Base-by-base conservation (phyloP, 2,329 filamentous ascomycete species). In the Harringtonia lauricola region DNA sequence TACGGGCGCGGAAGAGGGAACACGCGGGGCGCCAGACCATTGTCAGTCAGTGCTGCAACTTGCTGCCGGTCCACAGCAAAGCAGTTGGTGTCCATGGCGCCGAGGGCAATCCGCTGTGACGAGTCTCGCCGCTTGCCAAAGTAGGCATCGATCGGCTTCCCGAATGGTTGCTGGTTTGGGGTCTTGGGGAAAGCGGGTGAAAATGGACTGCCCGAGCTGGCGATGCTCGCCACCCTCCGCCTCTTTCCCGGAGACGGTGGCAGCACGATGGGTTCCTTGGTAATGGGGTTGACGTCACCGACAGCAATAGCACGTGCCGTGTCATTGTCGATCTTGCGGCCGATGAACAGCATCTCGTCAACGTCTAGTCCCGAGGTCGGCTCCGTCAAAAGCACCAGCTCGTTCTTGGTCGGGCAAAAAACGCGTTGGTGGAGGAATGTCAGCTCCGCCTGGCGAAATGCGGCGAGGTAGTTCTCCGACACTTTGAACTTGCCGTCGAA, bases 391-490 rank as follows among this genome's bases (percentile, higher is more conserved):
- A 87, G 80, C 34, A 95, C 84, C 36, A 96, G 63, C 48, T 78
- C 67, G 46, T 81, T 71, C 35, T 74, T 71, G 31, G 71, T 66
- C 0, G 90, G 88, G 58, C 90, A 96, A 60, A 86, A 98, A 3
- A 96, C 90, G 64, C 92, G 85, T 64, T 95, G 92, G 56, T 96
- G 85, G 17, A 95, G 65, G 56, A 98, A 98, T 0, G 92, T 96
- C 52, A 86, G 65, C 61, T 98, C 92, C 0, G 92, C 92, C 58
- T 90, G 81, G 48, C 78, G 75, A 59, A 96, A 98, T 18, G 76
- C 71, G 8, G 84, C 78, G 24, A 92, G 66, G 58, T 96, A 98
- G 49, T 84, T 82, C 33, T 80, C 67, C 0, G 92, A 89, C 10
- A 98, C 74, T 42, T 76, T 76, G 53, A 80, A 82, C 59, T 94